Evolutionary conservation across 345 rosid genomes (phyloP).

Genomic region (Citrus mangshanensis): DNA sequence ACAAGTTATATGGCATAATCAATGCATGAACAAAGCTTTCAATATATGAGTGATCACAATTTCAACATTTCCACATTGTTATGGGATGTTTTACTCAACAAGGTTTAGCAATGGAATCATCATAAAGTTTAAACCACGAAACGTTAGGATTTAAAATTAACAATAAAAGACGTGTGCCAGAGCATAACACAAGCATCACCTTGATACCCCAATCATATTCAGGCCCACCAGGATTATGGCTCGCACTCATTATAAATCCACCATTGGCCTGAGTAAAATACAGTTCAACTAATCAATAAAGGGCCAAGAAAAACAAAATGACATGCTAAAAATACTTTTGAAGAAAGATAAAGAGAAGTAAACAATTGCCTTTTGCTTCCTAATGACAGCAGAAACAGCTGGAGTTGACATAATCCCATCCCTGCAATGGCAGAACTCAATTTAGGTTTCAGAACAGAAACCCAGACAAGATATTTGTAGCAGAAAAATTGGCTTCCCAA

Average conservation of each 20-base stretch:
- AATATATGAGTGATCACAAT: background rate
- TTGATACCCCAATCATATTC: conserved; percentile 97
- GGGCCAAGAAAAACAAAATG: background rate
- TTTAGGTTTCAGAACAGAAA: conserved; percentile 14
- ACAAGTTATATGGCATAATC: background rate
- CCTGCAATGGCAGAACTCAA: conserved; percentile 37
- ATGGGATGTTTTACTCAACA: background rate
- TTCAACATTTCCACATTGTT: background rate
- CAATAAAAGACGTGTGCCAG: background rate
- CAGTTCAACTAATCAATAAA: background rate
- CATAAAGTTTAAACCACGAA: background rate
- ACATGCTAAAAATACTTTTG: conserved; percentile 3
- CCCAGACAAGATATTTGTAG: background rate
- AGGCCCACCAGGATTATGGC: conserved; percentile 95
- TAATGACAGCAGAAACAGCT: conserved; percentile 89
- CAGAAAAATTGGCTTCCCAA: background rate
- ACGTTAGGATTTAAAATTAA: background rate
- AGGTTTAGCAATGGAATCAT: background rate
- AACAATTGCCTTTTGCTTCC: conserved; percentile 64
- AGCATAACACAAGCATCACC: conserved; percentile 41
- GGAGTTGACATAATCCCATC: conserved; percentile 89
- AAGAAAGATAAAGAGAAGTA: conserved; percentile 6
- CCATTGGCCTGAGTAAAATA: conserved; percentile 66
- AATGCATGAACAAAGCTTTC: background rate
- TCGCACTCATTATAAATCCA: conserved; percentile 97